Evolutionary conservation across 331 rosid genomes (phyloP), one percentile per base, ranked within the genome.

Genomic region (Acacia pycnantha): DNA sequence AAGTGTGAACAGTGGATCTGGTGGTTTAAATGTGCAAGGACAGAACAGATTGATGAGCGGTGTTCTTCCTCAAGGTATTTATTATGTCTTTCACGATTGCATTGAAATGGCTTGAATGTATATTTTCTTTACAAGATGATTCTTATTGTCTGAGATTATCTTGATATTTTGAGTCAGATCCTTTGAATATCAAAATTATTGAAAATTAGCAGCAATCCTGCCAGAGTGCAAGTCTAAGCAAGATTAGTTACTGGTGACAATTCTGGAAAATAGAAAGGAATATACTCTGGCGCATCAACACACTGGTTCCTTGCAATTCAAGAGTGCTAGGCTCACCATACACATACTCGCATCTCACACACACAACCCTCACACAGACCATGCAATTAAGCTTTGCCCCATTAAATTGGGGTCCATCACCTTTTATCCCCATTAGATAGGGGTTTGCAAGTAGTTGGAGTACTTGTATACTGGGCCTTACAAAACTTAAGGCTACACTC

Each of bases 11-110:
- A 85, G 92, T 90, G 99, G 97, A 79, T 91, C 98, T 15, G 94
- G 97, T 78, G 90, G 91, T 74, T 84, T 96, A 83, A 83, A 86
- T 31, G 88, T 96, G 69, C 99, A 94, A 88, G 99, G 99, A 66
- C 98, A 96, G 71, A 96, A 88, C 84, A 90, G 97, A 46, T 69
- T 96, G 86, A 90, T 94, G 95, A 84, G 94, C 77, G 92, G 98
- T 33, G 90, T 92, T 82, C 92, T 96, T 85, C 94, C 99, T 26
- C 99, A 94, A 92, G 99, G 99, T 96, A 82, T 78, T 66, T 8
- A 8, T 80, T 70, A 71, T 82, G 10, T 58, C 16, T 61, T 26
- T 58, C 15, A 22, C 33, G 11, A 10, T 8, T 24, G 31, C 31
- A 58, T 24, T 24, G 65, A 22, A 3, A 8, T 58, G 31, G 14